Conservation (phyloP, 306 rosid genomes). For the Trifolium subterraneum region DNA sequence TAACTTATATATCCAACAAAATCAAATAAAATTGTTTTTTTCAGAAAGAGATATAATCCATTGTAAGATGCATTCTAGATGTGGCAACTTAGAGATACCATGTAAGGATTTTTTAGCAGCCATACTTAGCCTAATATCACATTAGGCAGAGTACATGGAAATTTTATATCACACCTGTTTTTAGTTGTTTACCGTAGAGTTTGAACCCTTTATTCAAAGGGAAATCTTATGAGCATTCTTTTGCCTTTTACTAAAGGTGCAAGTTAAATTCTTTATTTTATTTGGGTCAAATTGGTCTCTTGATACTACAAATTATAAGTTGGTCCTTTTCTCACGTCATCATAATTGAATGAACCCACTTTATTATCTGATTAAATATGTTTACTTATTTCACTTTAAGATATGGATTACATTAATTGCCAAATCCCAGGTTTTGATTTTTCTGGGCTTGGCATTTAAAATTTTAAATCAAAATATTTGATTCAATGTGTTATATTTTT, state of each 20-base stretch:
- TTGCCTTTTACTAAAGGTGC: background rate
- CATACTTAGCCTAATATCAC: slow-evolving; percentile 25
- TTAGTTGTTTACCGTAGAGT: background rate
- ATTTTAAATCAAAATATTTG: too few relatives aligned
- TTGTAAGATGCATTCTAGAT: slow-evolving; percentile 49
- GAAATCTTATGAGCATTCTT: background rate
- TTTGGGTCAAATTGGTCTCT: background rate
- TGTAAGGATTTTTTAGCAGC: slow-evolving; percentile 12
- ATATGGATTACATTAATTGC: too few relatives aligned
- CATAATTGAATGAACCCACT: background rate
- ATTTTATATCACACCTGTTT: slow-evolving; percentile 11
- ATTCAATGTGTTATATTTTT: too few relatives aligned
- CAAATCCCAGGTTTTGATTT: background rate
- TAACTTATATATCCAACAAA: slow-evolving; percentile 41
- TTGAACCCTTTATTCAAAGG: background rate
- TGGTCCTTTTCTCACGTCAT: background rate
- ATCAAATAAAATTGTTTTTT: slow-evolving; percentile 20
- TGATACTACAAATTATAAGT: background rate
- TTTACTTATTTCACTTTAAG: too few relatives aligned
- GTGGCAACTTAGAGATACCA: slow-evolving; percentile 36
- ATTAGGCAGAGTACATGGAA: slow-evolving; percentile 33
- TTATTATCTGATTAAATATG: too few relatives aligned
- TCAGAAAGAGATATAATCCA: slow-evolving; percentile 17
- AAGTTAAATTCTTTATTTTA: background rate
- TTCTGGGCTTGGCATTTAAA: background rate